Base-by-base conservation (phyloP, 306 rosid genomes). In the Calophaca sinica region DNA sequence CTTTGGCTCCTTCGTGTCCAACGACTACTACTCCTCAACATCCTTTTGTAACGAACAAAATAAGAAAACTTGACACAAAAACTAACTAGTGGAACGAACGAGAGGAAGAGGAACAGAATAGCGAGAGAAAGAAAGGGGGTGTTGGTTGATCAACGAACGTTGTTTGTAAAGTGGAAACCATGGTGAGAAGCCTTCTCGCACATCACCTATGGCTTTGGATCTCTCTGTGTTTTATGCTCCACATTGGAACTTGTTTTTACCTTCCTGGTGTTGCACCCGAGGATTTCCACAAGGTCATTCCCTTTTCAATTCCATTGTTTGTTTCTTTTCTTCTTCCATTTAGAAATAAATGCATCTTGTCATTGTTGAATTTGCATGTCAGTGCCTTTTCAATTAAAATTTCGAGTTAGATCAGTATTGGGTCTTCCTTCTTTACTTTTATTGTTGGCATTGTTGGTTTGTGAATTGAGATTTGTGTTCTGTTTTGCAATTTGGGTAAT, bases 261-360 rank as follows among this genome's bases (percentile, higher is more conserved):
- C 98, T 93, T 68, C 98, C 96, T 41, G 98, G 96, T 70, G 98
- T 93, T 32, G 96, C 93, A 36, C 98, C 98, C 14, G 87, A 90
- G 68, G 96, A 93, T 83, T 93, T 93, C 74, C 81, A 58, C 67
- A 84, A 83, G 86, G 98, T 93, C 38, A 45, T 60, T 14, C 15
- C 1, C 4, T 76, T 46, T 6, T 7, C 15, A 45, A 9, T 45
- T 45, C 26, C 26, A n/a, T n/a, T 7, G 1, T 5, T 8, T 4
- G 3, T n/a, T n/a, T 4, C 28, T 4, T 12, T 38, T 3, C 4
- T 3, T 35, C 28, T 31, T 50, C 8, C 45, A 28, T 71, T 62
- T 13, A 9, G 4, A 20, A 0, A 61, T 59, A 5, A 4, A 3
- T 79, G 41, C 6, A 12, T 50, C 4, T 26, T 59, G n/a, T 53